Conservation (phyloP, 306 rosid genomes). For the Dryas octopetala region DNA sequence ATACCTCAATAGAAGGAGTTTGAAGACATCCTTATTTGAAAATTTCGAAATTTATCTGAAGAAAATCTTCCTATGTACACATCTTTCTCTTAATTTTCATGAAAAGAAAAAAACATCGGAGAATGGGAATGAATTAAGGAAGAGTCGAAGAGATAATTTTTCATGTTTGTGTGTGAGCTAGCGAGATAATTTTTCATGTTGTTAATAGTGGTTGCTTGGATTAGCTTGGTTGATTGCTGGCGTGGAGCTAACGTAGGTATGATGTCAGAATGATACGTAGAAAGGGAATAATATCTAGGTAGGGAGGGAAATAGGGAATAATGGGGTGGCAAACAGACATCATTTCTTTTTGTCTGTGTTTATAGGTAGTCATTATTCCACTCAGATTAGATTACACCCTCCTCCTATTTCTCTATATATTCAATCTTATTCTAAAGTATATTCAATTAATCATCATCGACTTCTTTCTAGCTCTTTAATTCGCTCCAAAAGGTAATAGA, state of each 20-base stretch:
- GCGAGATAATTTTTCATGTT: too few relatives aligned
- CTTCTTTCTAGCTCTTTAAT: constrained; percentile 1
- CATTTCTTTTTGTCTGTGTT: constrained; percentile 89
- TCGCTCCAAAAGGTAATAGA: too few relatives aligned
- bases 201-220: background rate
- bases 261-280: constrained; percentile 56
- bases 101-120: too few relatives aligned
- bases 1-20: too few relatives aligned
- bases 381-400: constrained; percentile 37
- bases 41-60: too few relatives aligned
- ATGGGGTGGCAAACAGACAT: constrained; percentile 79
- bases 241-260: constrained; percentile 57
- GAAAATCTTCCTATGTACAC: too few relatives aligned
- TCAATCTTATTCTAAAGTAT: too few relatives aligned
- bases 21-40: too few relatives aligned
- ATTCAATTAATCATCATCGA: background rate
- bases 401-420: background rate
- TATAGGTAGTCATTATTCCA: constrained; percentile 54
- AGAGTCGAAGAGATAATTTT: too few relatives aligned
- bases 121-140: too few relatives aligned
- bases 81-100: too few relatives aligned
- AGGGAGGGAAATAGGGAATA: constrained; percentile 32
- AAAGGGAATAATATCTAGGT: constrained; percentile 24
- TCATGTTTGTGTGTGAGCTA: too few relatives aligned
- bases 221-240: constrained; percentile 30